A percentile compares a stretch with the other conserved stretches of the same genome.
phyloP scores from a whole-genome alignment of 257 asterid species.

The Coffea canephora region DNA sequence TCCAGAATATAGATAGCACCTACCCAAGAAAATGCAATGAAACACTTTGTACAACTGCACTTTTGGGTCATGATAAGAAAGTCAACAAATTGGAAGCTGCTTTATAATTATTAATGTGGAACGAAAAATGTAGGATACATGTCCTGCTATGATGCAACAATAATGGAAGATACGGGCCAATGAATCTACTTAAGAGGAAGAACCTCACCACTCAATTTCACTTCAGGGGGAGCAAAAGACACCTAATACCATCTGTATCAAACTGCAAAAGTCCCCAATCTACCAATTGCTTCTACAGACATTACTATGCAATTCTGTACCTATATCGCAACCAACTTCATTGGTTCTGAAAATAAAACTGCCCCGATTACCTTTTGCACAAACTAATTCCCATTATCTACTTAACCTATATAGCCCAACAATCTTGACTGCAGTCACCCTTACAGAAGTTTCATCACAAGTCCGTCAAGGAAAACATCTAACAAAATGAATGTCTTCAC shows the following conservation, averaged over 20 bases:
- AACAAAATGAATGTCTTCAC: neutral
- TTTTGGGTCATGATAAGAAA: neutral
- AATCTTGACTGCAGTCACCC: neutral
- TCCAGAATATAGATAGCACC: conserved; percentile 80
- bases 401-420: neutral
- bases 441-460: neutral
- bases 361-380: neutral
- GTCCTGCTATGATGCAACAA: neutral
- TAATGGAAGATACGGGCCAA: neutral
- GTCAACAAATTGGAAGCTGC: neutral
- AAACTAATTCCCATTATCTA: neutral
- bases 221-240: neutral
- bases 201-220: neutral
- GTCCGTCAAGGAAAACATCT: neutral
- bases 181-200: neutral
- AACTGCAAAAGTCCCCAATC: neutral
- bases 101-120: neutral
- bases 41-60: neutral
- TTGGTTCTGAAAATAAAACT: neutral
- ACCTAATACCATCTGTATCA: neutral
- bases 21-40: conserved; percentile 25
- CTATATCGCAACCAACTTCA: neutral
- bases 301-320: neutral
- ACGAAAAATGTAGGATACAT: neutral
- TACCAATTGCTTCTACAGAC: neutral